A percentile compares a stretch with the other conserved stretches of the same genome.
Conservation (phyloP, 768 basidiomycete genomes). For the Amylocystis lapponica region DNA sequence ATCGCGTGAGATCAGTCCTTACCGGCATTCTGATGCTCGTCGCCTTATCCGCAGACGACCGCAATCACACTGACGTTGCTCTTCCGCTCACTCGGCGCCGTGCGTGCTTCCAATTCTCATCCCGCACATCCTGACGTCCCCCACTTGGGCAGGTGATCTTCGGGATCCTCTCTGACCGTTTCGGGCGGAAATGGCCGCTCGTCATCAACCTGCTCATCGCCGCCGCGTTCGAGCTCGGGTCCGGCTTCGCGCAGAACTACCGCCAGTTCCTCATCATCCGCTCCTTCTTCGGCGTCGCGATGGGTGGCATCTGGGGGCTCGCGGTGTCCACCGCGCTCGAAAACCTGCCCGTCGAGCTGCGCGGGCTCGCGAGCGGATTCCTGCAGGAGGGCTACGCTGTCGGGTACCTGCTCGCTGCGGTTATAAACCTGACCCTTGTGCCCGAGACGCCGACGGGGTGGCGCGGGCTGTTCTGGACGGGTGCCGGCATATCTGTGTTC, state of each 20-base stretch:
- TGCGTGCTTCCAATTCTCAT: constrained; percentile 19
- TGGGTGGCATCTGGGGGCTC: constrained; percentile 90
- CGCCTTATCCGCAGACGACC: constrained; percentile 41
- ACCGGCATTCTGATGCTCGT: not conserved
- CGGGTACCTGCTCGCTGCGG: constrained; percentile 80
- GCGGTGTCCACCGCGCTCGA: constrained; percentile 80
- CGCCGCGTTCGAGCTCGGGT: constrained; percentile 67
- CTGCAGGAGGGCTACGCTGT: constrained; percentile 87
- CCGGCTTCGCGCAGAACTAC: constrained; percentile 77
- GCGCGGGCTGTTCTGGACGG: constrained; percentile 81
- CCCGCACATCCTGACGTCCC: not conserved
- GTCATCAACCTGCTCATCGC: constrained; percentile 71
- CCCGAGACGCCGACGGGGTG: constrained; percentile 36
- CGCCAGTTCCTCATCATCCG: constrained; percentile 75
- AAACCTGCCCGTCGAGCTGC: constrained; percentile 79
- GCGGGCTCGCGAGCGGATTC: constrained; percentile 81
- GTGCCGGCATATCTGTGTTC: constrained; percentile 59
- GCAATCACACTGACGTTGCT: constrained; percentile 90
- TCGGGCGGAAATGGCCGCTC: constrained; percentile 91
- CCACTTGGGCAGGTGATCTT: constrained; percentile 48
- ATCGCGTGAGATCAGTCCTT: not conserved
- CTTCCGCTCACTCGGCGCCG: constrained; percentile 79
- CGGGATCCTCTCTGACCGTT: constrained; percentile 82
- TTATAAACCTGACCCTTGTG: constrained; percentile 69
- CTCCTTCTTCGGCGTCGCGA: constrained; percentile 78